phyloP scores from a whole-genome alignment of 257 asterid species.

The Ilex asprella region DNA sequence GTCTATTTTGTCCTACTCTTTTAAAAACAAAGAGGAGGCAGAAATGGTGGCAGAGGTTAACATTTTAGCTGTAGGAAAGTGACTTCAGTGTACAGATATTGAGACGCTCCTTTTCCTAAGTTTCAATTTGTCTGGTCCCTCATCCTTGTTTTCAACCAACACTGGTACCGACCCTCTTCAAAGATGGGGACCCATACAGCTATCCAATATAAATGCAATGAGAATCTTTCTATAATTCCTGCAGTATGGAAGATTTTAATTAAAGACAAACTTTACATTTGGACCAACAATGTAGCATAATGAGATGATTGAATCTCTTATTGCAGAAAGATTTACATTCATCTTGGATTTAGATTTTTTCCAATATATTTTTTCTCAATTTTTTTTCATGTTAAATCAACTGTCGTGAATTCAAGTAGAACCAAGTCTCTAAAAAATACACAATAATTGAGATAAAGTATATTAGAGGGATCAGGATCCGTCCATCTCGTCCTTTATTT shows the following conservation, averaged over 20 bases:
- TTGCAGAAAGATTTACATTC: no score
- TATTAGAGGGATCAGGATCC: no score
- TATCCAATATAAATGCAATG: conserved; percentile 20
- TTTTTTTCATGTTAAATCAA: no score
- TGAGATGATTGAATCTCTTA: no score
- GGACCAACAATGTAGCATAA: no score
- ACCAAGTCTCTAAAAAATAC: no score
- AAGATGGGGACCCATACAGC: conserved; percentile 29
- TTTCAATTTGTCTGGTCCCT: conserved; percentile 25
- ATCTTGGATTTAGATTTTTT: no score
- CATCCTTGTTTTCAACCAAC: conserved; percentile 10
- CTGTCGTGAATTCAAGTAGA: no score
- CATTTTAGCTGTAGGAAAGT: conserved; percentile 4
- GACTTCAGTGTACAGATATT: conserved; percentile 15
- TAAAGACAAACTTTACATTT: background rate
- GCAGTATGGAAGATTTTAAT: background rate
- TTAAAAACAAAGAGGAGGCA: background rate
- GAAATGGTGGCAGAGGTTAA: background rate
- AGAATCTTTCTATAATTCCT: conserved; percentile 5
- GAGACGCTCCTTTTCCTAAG: conserved; percentile 22
- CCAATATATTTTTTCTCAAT: no score
- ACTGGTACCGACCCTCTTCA: background rate
- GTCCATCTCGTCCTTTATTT: no score
- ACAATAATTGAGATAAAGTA: no score
- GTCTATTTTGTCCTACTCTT: background rate